These are phyloP conservation scores for Leucocoprinus leucothites DNA, from an alignment of 768 basidiomycete species.

Conservation along the genomic window DNA sequence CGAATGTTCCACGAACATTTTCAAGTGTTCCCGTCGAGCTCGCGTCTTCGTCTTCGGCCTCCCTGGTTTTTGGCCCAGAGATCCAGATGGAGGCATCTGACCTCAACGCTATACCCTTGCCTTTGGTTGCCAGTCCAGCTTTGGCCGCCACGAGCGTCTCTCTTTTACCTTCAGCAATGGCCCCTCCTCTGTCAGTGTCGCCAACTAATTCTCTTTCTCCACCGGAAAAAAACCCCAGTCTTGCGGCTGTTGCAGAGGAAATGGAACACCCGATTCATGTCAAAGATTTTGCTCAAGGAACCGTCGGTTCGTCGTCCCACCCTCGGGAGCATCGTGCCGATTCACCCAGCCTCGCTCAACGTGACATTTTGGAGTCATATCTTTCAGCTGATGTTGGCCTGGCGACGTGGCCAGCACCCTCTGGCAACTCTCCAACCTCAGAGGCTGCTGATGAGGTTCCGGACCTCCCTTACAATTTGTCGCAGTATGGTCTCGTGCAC, in stretches of 20 bases:
- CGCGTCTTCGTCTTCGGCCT: conserved; percentile 10
- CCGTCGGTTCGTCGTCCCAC: no score
- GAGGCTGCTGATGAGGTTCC: conserved; percentile 12
- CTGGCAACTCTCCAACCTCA: conserved; percentile 13
- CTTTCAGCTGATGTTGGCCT: no score
- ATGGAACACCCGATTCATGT: background rate
- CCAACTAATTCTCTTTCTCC: background rate
- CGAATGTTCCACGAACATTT: conserved; percentile 21
- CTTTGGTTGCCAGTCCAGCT: conserved; percentile 13
- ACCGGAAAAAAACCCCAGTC: background rate
- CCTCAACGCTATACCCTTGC: conserved; percentile 11
- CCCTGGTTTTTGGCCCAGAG: conserved; percentile 12
- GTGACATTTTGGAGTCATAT: no score
- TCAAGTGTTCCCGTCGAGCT: conserved; percentile 11
- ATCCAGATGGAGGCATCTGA: conserved; percentile 13
- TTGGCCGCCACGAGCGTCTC: conserved; percentile 13
- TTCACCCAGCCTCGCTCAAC: no score
- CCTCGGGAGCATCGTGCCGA: no score
- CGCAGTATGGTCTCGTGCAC: conserved; percentile 40
- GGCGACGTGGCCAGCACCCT: background rate
- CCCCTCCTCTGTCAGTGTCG: conserved; percentile 9
- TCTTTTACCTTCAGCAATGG: conserved; percentile 11
- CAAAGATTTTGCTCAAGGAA: no score
- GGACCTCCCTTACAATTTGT: conserved; percentile 33
- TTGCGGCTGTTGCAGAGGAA: conserved; percentile 5